phyloP scores from a whole-genome alignment of 2,329 filamentous ascomycete species.

The Geosmithia flava region DNA sequence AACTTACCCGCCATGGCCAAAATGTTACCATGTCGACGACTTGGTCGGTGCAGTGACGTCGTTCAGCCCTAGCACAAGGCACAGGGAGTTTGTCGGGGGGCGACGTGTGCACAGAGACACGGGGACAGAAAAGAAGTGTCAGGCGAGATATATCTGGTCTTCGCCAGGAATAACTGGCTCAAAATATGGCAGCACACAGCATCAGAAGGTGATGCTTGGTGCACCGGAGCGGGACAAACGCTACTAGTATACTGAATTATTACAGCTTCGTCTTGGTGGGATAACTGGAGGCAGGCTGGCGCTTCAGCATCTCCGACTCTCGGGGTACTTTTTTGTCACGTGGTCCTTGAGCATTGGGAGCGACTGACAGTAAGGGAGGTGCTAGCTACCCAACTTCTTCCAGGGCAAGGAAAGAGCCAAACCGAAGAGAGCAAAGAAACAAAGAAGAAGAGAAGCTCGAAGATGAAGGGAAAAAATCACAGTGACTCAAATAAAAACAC shows the following conservation, averaged over 20 bases:
- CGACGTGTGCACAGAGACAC: background rate
- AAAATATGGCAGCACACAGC: background rate
- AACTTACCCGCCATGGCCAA: constrained; percentile 70
- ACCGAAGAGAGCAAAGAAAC: background rate
- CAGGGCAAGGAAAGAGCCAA: too few relatives aligned
- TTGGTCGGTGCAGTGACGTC: background rate
- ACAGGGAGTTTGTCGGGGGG: background rate
- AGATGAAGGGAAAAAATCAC: background rate
- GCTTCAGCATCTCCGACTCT: background rate
- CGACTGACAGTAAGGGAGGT: background rate
- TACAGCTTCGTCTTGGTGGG: background rate
- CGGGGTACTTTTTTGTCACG: background rate
- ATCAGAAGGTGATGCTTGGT: background rate
- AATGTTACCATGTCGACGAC: constrained; percentile 57
- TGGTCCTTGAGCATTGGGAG: background rate
- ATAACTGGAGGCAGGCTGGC: background rate
- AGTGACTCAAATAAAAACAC: background rate
- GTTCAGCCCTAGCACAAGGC: background rate
- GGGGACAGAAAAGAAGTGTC: background rate
- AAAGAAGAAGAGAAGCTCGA: background rate
- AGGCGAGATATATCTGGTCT: background rate
- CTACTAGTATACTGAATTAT: background rate
- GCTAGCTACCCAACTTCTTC: background rate
- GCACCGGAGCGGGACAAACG: background rate
- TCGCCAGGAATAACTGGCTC: background rate